Evolutionary conservation across 73 alveolate species (phyloP).

Genomic region (Paramecium primaurelia): DNA sequence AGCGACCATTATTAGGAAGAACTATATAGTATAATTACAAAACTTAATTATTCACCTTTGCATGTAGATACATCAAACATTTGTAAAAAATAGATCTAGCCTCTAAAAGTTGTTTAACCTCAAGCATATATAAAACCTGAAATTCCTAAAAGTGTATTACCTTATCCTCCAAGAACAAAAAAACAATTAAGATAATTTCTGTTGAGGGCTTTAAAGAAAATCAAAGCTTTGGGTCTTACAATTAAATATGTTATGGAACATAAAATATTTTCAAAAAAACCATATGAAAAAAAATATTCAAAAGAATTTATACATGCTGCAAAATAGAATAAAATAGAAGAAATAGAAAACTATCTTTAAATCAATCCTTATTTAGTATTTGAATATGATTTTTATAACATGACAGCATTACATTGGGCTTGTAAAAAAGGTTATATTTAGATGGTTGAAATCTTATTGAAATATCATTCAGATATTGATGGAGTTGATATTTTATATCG

Average conservation of each 20-base stretch:
- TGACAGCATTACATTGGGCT: slow-evolving; percentile 37
- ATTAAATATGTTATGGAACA: not conserved
- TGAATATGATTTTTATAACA: slow-evolving; percentile 39
- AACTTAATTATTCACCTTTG: not conserved
- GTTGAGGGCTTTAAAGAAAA: not conserved
- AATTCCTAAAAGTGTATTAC: not conserved
- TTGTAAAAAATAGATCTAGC: not conserved
- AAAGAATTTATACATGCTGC: slow-evolving; percentile 13
- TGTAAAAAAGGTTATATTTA: not conserved
- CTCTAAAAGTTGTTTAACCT: not conserved
- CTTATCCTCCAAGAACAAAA: slow-evolving; percentile 26
- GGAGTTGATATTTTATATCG: not conserved
- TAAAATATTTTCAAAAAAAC: slow-evolving; percentile 33
- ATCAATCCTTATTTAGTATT: slow-evolving; percentile 13
- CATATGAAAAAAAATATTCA: not conserved
- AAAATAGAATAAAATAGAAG: not conserved
- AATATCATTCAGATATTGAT: slow-evolving; percentile 15
- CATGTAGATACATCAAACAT: not conserved
- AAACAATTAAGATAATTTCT: not conserved
- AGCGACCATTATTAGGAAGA: not conserved
- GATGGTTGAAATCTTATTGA: not conserved
- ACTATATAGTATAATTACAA: not conserved
- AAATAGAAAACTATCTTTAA: not conserved
- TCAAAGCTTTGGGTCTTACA: not conserved
- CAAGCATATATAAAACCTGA: not conserved